A percentile compares a stretch with the other conserved stretches of the same genome.
Evolutionary conservation across 352 stramenopile genomes (phyloP).

Genomic region (Phytophthora melonis): DNA sequence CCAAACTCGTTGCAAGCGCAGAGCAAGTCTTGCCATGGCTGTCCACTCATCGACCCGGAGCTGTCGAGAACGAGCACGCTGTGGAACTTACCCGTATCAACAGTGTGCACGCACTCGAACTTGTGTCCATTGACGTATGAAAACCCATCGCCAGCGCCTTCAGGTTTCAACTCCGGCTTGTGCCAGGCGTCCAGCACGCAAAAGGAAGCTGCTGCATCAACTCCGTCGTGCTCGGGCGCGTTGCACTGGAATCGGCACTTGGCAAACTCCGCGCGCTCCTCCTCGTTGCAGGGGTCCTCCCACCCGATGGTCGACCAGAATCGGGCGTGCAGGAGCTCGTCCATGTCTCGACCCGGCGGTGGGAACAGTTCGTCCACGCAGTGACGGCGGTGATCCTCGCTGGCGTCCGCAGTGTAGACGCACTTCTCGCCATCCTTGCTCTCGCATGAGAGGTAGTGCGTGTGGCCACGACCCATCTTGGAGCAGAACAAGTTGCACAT

Average conservation of each 20-base stretch:
- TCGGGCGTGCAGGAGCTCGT: slow-evolving; percentile 51
- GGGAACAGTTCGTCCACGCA: slow-evolving; percentile 39
- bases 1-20: slow-evolving; percentile 38
- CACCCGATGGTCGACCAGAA: slow-evolving; percentile 51
- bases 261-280: slow-evolving; percentile 40
- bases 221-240: slow-evolving; percentile 41
- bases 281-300: slow-evolving; percentile 49
- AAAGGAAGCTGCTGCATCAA: slow-evolving; percentile 27
- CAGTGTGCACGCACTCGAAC: slow-evolving; percentile 45
- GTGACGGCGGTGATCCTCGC: slow-evolving; percentile 42
- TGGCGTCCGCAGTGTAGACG: slow-evolving; percentile 31
- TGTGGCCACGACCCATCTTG: slow-evolving; percentile 49
- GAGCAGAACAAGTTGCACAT: slow-evolving; percentile 59
- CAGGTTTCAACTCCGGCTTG: slow-evolving; percentile 51
- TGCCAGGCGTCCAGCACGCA: slow-evolving; percentile 49
- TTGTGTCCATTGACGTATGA: slow-evolving; percentile 40
- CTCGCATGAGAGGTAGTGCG: slow-evolving; percentile 43
- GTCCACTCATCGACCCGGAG: slow-evolving; percentile 51
- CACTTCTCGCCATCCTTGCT: slow-evolving; percentile 25
- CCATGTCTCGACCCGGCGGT: slow-evolving; percentile 36
- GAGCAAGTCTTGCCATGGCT: slow-evolving; percentile 41
- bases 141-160: slow-evolving; percentile 36
- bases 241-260: slow-evolving; percentile 52
- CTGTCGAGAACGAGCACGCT: slow-evolving; percentile 51
- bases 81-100: slow-evolving; percentile 39